Conservation (phyloP, 164 flowering plant species). For the Liquidambar formosana region DNA sequence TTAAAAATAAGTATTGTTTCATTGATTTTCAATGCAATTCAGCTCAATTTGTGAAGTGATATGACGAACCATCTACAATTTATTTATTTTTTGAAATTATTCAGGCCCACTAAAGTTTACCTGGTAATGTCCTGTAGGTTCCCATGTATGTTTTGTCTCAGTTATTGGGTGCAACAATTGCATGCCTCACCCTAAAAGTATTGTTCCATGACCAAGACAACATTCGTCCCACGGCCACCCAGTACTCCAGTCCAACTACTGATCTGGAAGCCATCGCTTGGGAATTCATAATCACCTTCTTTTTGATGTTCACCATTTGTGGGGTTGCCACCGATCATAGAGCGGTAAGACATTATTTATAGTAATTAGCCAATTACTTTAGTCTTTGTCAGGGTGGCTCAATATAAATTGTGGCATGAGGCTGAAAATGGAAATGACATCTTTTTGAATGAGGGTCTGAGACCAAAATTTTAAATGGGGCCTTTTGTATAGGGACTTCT, state of each 20-base stretch:
- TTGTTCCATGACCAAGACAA: conserved; percentile 21
- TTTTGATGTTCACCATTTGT: conserved; percentile 31
- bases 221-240: conserved; percentile 14
- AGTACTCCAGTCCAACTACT: conserved; percentile 14
- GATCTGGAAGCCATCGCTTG: conserved; percentile 28
- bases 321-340: conserved; percentile 40
- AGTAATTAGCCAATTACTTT: too few species aligned
- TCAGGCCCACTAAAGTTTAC: not conserved
- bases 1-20: too few species aligned
- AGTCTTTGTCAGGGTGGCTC: too few species aligned
- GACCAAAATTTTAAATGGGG: too few species aligned
- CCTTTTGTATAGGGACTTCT: too few species aligned
- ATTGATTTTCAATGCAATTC: too few species aligned
- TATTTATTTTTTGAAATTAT: too few species aligned
- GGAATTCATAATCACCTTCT: conserved; percentile 42
- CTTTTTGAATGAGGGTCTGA: too few species aligned
- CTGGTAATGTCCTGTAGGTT: conserved; percentile 24
- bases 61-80: too few species aligned
- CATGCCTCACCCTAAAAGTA: conserved; percentile 31
- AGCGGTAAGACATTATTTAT: conserved; percentile 25
- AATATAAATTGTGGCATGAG: too few species aligned
- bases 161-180: conserved; percentile 39
- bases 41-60: too few species aligned
- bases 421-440: too few species aligned
- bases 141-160: conserved; percentile 44